Evolutionary conservation across 345 rosid genomes (phyloP).

Genomic region (Salix purpurea): DNA sequence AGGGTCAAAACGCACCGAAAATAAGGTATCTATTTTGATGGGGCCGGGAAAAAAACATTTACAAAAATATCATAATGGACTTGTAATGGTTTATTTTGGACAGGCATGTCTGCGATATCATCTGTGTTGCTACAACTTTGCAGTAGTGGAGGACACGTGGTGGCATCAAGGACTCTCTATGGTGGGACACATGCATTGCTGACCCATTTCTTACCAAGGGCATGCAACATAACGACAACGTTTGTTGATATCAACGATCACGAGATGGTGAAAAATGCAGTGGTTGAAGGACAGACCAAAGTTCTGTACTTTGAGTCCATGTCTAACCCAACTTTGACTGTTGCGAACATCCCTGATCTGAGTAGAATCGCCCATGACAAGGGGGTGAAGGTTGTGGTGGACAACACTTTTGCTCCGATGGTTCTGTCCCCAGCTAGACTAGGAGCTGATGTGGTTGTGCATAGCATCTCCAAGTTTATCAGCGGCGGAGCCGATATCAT

Average conservation of each 20-base stretch:
- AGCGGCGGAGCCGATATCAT: slow-evolving; percentile 97
- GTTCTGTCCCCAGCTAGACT: slow-evolving; percentile 83
- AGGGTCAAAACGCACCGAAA: no score
- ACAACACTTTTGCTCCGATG: slow-evolving; percentile 91
- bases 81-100: neutral
- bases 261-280: slow-evolving; percentile 50
- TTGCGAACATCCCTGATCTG: slow-evolving; percentile 75
- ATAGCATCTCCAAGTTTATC: slow-evolving; percentile 86
- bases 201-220: slow-evolving; percentile 73
- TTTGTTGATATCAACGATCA: slow-evolving; percentile 68
- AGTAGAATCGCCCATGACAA: slow-evolving; percentile 75
- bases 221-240: slow-evolving; percentile 79
- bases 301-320: slow-evolving; percentile 83
- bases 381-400: slow-evolving; percentile 74
- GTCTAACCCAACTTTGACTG: slow-evolving; percentile 76
- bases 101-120: slow-evolving; percentile 97
- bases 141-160: slow-evolving; percentile 94
- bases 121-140: slow-evolving; percentile 84
- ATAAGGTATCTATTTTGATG: no score
- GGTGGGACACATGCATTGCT: slow-evolving; percentile 95
- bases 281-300: slow-evolving; percentile 60
- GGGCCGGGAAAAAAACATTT: no score
- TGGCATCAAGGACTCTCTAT: slow-evolving; percentile 70
- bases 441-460: slow-evolving; percentile 92
- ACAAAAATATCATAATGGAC: neutral